Evolutionary conservation across 78 protist species (phyloP), one percentile per base, ranked within the genome.

Genomic region (Goniomonas avonlea): DNA sequence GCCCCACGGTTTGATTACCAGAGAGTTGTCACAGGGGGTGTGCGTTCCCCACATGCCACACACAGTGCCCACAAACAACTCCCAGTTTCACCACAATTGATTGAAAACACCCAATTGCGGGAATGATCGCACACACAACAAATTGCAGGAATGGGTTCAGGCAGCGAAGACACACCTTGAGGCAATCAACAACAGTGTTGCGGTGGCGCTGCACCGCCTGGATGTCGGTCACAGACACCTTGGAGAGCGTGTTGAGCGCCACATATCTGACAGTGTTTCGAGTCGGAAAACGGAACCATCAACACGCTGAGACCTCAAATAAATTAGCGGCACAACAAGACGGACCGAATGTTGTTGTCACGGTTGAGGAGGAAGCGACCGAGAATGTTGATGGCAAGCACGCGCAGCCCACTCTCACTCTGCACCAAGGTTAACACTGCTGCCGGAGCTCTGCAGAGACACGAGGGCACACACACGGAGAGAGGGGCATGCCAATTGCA

Each of bases 171-270:
- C 35, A 32, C 9, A 75, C 82, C 81, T 80, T 91, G 25, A 97
- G 94, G 81, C 99, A 97, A 32, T 96, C 98, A 8, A 96, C 94
- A 38, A 97, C 84, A 5, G 93, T 91, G 56, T 71, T 77, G 41
- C 94, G 74, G 74, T 97, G 98, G 31, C 97, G 83, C 82, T 97
- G 95, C n/a, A 95, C 93, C 29, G 96, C 95, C n/a, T 79, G 58
- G 20, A 45, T 37, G 66, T 92, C 98, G n/a, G 74, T 84, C 32
- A 73, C 73, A 3, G 88, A 91, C 21, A 90, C 93, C 11, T 56
- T 53, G 5, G 78, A 40, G 32, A 95, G 88, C 3, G 96, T 92
- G 25, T 80, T 82, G 38, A 95, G 71, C 0, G 96, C 93, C 13
- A 94, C 96, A 47, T 84, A 93, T 43, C 90, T 79, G 45, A 13